phyloP scores from a whole-genome alignment of 257 asterid species.

The Misopates orontium region DNA sequence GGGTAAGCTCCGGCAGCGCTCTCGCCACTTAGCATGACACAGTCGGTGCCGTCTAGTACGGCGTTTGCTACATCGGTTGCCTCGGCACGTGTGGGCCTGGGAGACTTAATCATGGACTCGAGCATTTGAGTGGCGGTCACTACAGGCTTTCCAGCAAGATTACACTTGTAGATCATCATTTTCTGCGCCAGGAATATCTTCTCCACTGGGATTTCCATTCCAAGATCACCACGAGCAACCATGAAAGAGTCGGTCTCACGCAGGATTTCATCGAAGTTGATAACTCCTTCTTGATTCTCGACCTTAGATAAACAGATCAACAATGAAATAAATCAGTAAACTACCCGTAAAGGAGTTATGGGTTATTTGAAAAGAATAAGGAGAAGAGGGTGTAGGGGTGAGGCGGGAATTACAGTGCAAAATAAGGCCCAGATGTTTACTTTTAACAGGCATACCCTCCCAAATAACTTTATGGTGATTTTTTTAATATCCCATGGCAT shows the following conservation, averaged over 20 bases:
- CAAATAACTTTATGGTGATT: no score
- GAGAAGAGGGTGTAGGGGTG: no score
- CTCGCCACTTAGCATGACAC: constrained; percentile 92
- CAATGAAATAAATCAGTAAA: constrained; percentile 19
- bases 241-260: constrained; percentile 83
- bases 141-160: constrained; percentile 79
- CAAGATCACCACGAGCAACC: constrained; percentile 96
- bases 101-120: constrained; percentile 91
- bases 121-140: constrained; percentile 97
- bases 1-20: constrained; percentile 94
- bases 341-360: background rate
- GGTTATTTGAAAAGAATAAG: background rate
- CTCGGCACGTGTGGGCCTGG: constrained; percentile 93
- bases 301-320: constrained; percentile 44
- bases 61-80: constrained; percentile 94
- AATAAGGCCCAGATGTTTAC: no score
- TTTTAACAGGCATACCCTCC: no score
- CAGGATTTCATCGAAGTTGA: constrained; percentile 84
- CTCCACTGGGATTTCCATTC: constrained; percentile 93
- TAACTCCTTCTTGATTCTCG: constrained; percentile 88
- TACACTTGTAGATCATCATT: constrained; percentile 91
- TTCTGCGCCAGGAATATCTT: constrained; percentile 90
- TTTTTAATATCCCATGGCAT: no score
- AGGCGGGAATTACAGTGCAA: no score
- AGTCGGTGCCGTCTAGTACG: constrained; percentile 84